Base-by-base conservation (phyloP, 1,139 yeast genomes). In the Lodderomyces jiufengensis region DNA sequence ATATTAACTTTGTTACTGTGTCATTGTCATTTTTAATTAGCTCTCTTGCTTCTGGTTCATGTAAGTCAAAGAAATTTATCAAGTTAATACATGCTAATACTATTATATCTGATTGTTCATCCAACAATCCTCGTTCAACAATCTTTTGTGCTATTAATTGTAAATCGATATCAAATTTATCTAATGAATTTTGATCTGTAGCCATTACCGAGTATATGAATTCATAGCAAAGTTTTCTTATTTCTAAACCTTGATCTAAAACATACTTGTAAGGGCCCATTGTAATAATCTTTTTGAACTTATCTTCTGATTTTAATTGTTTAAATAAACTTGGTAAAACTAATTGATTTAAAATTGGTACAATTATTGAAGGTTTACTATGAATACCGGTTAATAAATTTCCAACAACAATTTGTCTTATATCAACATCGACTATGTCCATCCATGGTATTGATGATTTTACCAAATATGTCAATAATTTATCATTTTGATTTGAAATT, bases 231-330 rank as follows among this genome's bases (percentile, higher is more conserved):
- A 84, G 71, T 52, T 84, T 84, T 38, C 96, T 69, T 40, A 80
- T 74, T 43, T 80, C 88, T 32, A 84, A 63, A 0, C 92, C 95
- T 48, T 82, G 84, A 51, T 86, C 96, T 31, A 84, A 75, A 42
- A 80, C 79, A 52, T 84, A 90, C 50, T 84, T 84, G 64, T 84
- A 85, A 0, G 95, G 95, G 0, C 96, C 96, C 80, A 87, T 84
- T 32, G 82, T 84, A 27, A 86, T 81, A 9, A 71, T 63, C 39
- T 80, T 80, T 34, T 84, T 76, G 48, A 79, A 80, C 35, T 72
- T 71, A 20, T 68, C 69, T 45, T 75, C 76, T 2, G 82, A 67
- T 11, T 60, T 61, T 27, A 86, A 67, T 49, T 84, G 88, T 12
- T 63, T 65, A 46, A 71, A 73, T 4, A 84, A 59, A 2, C 60